These are phyloP conservation scores for Davidsoniella neocaledoniae DNA, from an alignment of 2,329 filamentous ascomycete genomes.

Conservation along the genomic window DNA sequence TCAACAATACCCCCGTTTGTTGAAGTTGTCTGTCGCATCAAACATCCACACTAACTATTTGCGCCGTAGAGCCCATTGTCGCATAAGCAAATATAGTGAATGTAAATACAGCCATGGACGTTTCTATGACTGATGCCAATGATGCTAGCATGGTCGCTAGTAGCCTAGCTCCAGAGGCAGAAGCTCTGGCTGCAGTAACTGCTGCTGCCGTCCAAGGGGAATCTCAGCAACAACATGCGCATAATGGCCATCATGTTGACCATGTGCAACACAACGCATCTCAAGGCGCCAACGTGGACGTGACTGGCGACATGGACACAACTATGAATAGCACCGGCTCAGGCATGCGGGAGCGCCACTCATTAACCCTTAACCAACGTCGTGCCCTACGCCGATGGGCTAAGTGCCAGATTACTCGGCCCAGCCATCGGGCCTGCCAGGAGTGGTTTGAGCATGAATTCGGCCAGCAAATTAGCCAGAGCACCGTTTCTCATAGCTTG, in stretches of 20 bases:
- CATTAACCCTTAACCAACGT: conserved; percentile 44
- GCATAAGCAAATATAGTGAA: not conserved
- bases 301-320: not conserved
- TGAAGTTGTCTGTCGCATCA: not conserved
- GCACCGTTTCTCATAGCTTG: conserved; percentile 44
- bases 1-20: conserved; percentile 2
- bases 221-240: not conserved
- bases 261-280: not conserved
- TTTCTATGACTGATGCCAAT: conserved; percentile 5
- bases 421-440: conserved; percentile 45
- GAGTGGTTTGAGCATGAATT: conserved; percentile 45
- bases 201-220: conserved; percentile 1
- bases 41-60: not conserved
- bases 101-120: conserved; percentile 3
- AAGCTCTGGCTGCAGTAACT: conserved; percentile 4
- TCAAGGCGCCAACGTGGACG: not conserved
- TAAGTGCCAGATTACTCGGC: conserved; percentile 36
- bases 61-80: not conserved
- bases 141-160: conserved; percentile 2
- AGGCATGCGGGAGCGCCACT: conserved; percentile 34
- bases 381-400: conserved; percentile 44
- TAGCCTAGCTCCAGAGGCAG: conserved; percentile 7
- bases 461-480: conserved; percentile 44
- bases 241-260: not conserved
- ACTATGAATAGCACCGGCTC: conserved; percentile 5